Evolutionary conservation across 768 basidiomycete genomes (phyloP), one percentile per base, ranked within the genome.

Genomic region (Boletus tomentosulus): DNA sequence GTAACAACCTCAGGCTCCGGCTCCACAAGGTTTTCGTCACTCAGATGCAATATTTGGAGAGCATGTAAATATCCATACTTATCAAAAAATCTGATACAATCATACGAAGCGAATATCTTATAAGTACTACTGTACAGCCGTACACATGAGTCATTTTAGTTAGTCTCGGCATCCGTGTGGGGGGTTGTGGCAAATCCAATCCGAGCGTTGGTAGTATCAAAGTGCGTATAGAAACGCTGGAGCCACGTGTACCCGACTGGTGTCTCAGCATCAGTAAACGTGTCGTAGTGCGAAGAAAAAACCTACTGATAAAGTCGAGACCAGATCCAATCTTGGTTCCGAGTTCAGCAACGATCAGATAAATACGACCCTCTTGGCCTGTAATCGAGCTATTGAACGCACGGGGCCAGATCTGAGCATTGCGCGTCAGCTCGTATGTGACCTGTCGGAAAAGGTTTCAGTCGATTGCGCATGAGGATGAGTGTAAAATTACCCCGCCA

Each of bases 381-480:
- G 84, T 84, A 13, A 89, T 76, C 33, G 70, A 67, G 15, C 71
- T 66, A 70, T 88, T 87, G 56, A 82, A 71, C 3, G 73, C 62
- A 45, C 82, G 79, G 1, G 85, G 85, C 83, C 85, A 87, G 57
- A 84, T 81, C 74, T 89, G 86, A 4, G 82, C 85, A 60, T 86
- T 83, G 15, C 81, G 64, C 3, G 80, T 82, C 51, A 87, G 58
- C 65, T 81, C 79, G 59, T 76, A 84, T 9, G 75, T 76, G 15
- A 68, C 69, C 78, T 82, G 55, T 42, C 45, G 7, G 25, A 35
- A 35, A n/a, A 6, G 48, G 42, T 27, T 6, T 54, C 25, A 33
- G 13, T 53, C 46, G 24, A 19, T 30, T 49, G 38, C 25, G 48
- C 31, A 22, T 25, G 34, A 7, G 1, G 4, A 6, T 4, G 3